Conservation (phyloP, 805 yeast species). For the Teunomyces aglyptinius region DNA sequence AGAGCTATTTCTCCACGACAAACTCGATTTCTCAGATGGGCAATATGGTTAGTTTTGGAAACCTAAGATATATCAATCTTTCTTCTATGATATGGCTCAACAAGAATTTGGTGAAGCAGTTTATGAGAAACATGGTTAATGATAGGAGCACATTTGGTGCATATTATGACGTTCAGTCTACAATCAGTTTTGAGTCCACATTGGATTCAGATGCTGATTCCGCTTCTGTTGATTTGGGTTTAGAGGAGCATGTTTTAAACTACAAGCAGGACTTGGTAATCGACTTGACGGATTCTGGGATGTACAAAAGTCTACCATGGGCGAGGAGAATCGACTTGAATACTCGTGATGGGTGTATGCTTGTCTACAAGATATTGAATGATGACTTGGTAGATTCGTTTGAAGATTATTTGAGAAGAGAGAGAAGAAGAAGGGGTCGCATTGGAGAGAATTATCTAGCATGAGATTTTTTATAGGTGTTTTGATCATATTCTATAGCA, state of each 20-base stretch:
- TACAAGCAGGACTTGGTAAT: slow-evolving; percentile 24
- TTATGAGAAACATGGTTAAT: slow-evolving; percentile 30
- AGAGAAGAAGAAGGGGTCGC: slow-evolving; percentile 39
- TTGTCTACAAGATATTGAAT: slow-evolving; percentile 29
- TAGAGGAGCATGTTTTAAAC: neutral
- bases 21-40: neutral
- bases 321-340: slow-evolving; percentile 31
- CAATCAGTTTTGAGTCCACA: neutral
- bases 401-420: slow-evolving; percentile 31
- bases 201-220: neutral
- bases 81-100: slow-evolving; percentile 49
- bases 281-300: slow-evolving; percentile 49
- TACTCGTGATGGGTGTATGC: slow-evolving; percentile 21
- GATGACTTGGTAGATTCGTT: slow-evolving; percentile 27
- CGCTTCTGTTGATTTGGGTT: neutral
- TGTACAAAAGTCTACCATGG: slow-evolving; percentile 49
- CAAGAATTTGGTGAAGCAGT: slow-evolving; percentile 34
- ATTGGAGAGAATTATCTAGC: slow-evolving; percentile 42
- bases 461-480: neutral
- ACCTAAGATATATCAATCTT: slow-evolving; percentile 38
- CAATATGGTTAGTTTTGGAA: slow-evolving; percentile 7
- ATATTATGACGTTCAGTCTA: neutral
- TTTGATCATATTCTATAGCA: neutral
- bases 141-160: slow-evolving; percentile 2
- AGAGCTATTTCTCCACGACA: neutral